Conservation (phyloP, 352 stramenopile genomes). For the Globisporangium canariense region DNA sequence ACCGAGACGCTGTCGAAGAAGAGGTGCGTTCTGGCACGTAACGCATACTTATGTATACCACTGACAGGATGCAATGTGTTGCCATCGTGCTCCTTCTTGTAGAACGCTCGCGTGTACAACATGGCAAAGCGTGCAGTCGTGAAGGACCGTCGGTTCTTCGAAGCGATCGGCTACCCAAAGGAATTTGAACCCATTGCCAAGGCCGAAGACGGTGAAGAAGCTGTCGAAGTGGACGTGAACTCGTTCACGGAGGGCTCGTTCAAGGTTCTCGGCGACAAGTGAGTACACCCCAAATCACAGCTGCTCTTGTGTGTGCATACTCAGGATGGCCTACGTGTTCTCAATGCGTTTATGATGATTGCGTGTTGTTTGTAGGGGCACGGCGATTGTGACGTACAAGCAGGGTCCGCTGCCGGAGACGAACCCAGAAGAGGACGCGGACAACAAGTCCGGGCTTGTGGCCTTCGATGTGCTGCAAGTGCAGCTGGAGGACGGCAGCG, state of each 20-base stretch:
- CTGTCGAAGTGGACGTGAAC: conserved; percentile 17
- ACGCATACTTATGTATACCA: background rate
- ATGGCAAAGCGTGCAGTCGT: conserved; percentile 73
- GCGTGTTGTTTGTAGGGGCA: conserved; percentile 22
- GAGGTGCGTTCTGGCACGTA: conserved; percentile 25
- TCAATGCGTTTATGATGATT: background rate
- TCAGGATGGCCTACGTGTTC: background rate
- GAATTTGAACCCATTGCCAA: conserved; percentile 41
- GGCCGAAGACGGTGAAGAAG: background rate
- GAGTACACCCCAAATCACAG: conserved; percentile 4
- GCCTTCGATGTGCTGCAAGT: conserved; percentile 54
- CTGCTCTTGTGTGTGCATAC: background rate
- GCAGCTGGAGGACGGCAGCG: conserved; percentile 35
- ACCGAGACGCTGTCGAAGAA: conserved; percentile 44
- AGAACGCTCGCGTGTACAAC: conserved; percentile 69
- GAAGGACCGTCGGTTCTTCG: conserved; percentile 72
- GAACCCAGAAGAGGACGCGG: conserved; percentile 13
- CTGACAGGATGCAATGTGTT: background rate
- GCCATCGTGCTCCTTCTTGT: background rate
- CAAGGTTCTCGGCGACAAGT: conserved; percentile 55
- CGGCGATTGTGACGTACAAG: conserved; percentile 47
- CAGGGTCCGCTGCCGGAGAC: conserved; percentile 24
- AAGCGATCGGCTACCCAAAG: conserved; percentile 70
- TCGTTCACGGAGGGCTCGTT: conserved; percentile 36
- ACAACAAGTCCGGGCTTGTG: conserved; percentile 33